phyloP scores from a whole-genome alignment of 78 protist genomes.

The Emiliania huxleyi region DNA sequence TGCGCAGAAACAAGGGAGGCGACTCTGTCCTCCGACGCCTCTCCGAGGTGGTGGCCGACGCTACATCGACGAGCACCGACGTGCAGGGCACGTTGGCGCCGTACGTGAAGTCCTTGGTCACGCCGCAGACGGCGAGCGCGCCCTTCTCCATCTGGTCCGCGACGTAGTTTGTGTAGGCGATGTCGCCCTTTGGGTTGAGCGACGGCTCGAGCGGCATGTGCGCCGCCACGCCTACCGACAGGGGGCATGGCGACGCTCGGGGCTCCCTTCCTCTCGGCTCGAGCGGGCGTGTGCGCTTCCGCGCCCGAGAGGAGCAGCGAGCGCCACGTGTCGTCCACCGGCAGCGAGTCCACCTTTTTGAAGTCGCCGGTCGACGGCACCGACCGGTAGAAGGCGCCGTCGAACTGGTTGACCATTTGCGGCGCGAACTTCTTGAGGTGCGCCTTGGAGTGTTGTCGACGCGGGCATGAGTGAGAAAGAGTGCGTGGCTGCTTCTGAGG shows the following conservation, averaged over 20 bases:
- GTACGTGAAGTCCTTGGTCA: conserved; percentile 20
- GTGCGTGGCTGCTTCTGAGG: too few relatives aligned
- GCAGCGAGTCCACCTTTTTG: background rate
- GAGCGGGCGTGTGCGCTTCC: too few relatives aligned
- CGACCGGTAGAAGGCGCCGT: background rate
- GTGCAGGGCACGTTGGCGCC: conserved; percentile 31
- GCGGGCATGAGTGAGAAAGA: too few relatives aligned
- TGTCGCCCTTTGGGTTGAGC: background rate
- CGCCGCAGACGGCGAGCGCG: background rate
- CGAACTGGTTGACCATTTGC: background rate
- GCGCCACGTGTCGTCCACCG: background rate
- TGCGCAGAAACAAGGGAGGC: too few relatives aligned
- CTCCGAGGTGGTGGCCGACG: too few relatives aligned
- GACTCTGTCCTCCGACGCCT: too few relatives aligned
- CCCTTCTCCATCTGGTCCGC: conserved; percentile 4
- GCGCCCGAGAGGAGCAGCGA: background rate
- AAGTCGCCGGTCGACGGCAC: background rate
- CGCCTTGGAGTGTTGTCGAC: too few relatives aligned
- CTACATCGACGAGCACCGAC: background rate
- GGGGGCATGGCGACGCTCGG: too few relatives aligned
- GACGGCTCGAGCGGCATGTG: background rate
- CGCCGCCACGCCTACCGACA: too few relatives aligned
- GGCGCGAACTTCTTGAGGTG: background rate
- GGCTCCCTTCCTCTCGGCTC: too few relatives aligned
- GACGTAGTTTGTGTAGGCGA: background rate